phyloP scores from a whole-genome alignment of 176 grass and related monocot species.

The Avena eriantha region DNA sequence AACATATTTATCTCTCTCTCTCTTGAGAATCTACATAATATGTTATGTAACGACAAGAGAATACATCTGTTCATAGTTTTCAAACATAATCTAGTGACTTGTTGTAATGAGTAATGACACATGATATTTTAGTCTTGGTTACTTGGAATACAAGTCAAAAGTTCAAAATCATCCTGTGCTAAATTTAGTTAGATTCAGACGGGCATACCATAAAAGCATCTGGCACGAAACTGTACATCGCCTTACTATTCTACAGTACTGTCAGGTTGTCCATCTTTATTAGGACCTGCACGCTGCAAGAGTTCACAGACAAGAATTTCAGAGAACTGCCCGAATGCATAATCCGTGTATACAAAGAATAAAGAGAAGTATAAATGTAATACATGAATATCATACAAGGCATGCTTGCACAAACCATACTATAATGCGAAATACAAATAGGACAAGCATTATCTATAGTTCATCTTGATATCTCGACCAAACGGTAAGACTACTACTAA shows the following conservation, averaged over 20 bases:
- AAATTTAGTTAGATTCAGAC: constrained; percentile 25
- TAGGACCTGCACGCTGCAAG: constrained; percentile 56
- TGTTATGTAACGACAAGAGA: neutral
- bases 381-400: neutral
- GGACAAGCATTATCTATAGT: neutral
- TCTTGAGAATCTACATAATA: neutral
- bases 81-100: neutral
- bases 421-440: neutral
- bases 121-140: neutral
- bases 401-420: neutral
- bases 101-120: neutral
- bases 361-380: constrained; percentile 16
- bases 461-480: constrained; percentile 22
- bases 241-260: constrained; percentile 43
- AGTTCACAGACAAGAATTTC: neutral
- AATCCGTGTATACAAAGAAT: neutral
- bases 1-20: neutral
- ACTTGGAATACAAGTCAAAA: neutral
- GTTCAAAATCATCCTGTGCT: neutral
- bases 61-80: neutral
- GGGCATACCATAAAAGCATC: constrained; percentile 21
- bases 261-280: constrained; percentile 31
- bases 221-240: neutral
- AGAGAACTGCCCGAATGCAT: constrained; percentile 15
- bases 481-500: neutral